Evolutionary conservation across 1,139 yeast species (phyloP), one percentile per base, ranked within the genome.

Genomic region (Suhomyces taliae): DNA sequence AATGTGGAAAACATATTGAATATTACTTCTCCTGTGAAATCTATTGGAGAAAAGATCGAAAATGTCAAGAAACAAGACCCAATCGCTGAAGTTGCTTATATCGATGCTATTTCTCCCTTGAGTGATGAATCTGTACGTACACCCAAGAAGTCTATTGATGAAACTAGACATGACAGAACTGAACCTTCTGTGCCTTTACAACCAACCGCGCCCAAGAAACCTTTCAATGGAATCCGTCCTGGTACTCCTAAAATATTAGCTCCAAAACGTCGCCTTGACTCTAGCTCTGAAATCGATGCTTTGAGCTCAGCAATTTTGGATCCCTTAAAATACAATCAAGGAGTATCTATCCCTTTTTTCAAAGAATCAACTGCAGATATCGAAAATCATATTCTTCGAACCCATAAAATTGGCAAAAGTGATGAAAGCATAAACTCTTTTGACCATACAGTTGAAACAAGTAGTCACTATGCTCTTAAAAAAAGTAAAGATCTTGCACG

Each of bases 21-120:
- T 19, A 19, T 19, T 19, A 19, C 32, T 29, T 29, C 32, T 9
- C n/a, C 32, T 9, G n/a, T 29, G 7, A 29, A 29, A 29, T 29
- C 32, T 6, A 29, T 29, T 11, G 32, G n/a, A 29, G 32, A 6
- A 5, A 29, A 11, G 32, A 29, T 29, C n/a, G 32, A 6, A 29
- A 29, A 11, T 9, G n/a, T 29, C n/a, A 29, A 11, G 36, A 34
- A 34, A 9, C 8, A 34, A 14, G 19, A 34, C 37, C 43, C 34
- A 34, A 39, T 14, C 3, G 7, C 34, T 8, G 12, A 27, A 8
- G 26, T 37, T 8, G 9, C 34, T n/a, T 34, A 34, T 10, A 24
- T 34, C 33, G 34, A 39, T 26, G 59, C 56, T 9, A 53, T 58
- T 12, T 58, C 62, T 2, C 58, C 62, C 9, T 37, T 54, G 24